Conservation (phyloP, 306 rosid genomes). For the Castanea mollissima region DNA sequence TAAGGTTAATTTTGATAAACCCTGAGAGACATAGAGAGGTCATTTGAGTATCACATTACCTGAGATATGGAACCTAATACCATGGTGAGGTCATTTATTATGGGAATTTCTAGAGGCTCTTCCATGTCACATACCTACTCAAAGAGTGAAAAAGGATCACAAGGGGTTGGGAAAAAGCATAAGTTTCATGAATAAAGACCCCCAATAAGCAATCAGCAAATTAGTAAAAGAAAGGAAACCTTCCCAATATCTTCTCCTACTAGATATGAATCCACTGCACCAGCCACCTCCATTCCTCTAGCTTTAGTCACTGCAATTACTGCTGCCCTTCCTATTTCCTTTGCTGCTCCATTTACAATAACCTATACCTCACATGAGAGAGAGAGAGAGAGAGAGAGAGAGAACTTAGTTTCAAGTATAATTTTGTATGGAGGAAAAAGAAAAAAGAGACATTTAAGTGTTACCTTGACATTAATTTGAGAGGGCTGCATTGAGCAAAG, state of each 20-base stretch:
- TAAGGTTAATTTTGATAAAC: neutral
- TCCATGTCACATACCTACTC: constrained; percentile 76
- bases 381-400: neutral
- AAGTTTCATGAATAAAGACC: neutral
- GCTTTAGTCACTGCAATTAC: constrained; percentile 75
- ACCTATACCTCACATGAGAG: constrained; percentile 38
- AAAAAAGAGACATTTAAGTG: neutral
- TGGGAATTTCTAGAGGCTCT: constrained; percentile 89
- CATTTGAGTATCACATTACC: constrained; percentile 36
- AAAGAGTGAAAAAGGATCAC: neutral
- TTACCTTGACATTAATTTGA: constrained; percentile 74
- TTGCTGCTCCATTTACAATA: constrained; percentile 87
- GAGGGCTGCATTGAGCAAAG: constrained; percentile 63
- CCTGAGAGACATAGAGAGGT: neutral
- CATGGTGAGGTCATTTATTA: constrained; percentile 81
- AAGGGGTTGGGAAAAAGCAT: neutral
- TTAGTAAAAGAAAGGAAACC: constrained; percentile 16
- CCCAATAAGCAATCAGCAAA: neutral
- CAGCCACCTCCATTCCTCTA: constrained; percentile 64
- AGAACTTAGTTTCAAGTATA: neutral
- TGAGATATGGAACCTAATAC: constrained; percentile 94
- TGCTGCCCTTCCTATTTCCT: constrained; percentile 95
- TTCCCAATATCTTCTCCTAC: constrained; percentile 62
- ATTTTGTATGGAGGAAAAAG: neutral
- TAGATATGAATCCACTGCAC: constrained; percentile 47